A percentile compares a stretch with the other conserved stretches of the same genome.
Evolutionary conservation across 208 protist genomes (phyloP).

Genomic region (Trypanosoma lewisi): DNA sequence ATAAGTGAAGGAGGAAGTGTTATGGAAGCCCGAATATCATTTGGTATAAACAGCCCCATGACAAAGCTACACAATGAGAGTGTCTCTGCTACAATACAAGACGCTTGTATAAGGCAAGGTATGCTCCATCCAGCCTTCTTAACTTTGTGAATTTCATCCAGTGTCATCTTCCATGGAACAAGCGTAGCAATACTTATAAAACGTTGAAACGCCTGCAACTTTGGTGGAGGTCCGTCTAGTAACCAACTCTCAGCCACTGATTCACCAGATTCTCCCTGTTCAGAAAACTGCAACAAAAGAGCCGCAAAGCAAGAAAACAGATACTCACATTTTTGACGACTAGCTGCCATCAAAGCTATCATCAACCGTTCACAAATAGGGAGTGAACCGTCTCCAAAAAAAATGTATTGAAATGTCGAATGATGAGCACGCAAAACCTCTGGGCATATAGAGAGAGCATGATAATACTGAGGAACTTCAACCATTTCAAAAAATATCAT

Average conservation of each 20-base stretch:
- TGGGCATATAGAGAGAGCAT: slow-evolving; percentile 56
- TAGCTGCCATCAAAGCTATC: slow-evolving; percentile 78
- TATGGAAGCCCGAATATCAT: slow-evolving; percentile 61
- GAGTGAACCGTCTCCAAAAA: slow-evolving; percentile 82
- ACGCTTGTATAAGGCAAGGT: slow-evolving; percentile 76
- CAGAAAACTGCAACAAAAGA: slow-evolving; percentile 53
- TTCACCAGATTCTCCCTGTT: slow-evolving; percentile 24
- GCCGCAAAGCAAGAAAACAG: slow-evolving; percentile 69
- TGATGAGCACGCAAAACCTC: slow-evolving; percentile 71
- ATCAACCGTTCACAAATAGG: slow-evolving; percentile 70
- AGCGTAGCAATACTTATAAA: slow-evolving; percentile 78
- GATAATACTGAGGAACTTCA: slow-evolving; percentile 70
- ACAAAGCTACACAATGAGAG: slow-evolving; percentile 72
- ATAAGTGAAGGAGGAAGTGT: slow-evolving; percentile 41
- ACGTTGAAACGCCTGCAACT: slow-evolving; percentile 50
- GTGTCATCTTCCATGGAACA: slow-evolving; percentile 69
- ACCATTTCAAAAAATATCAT: slow-evolving; percentile 56
- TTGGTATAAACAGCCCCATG: slow-evolving; percentile 73
- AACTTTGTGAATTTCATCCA: slow-evolving; percentile 40
- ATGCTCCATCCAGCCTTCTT: slow-evolving; percentile 67
- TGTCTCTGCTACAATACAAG: slow-evolving; percentile 63
- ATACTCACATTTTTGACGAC: slow-evolving; percentile 79
- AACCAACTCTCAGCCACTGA: slow-evolving; percentile 43
- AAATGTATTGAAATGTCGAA: slow-evolving; percentile 47
- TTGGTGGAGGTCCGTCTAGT: slow-evolving; percentile 47